Percentiles rank a stretch among this genome's conserved stretches.
phyloP scores from a whole-genome alignment of 2,329 filamentous ascomycete genomes.

The Exophiala calicioides region DNA sequence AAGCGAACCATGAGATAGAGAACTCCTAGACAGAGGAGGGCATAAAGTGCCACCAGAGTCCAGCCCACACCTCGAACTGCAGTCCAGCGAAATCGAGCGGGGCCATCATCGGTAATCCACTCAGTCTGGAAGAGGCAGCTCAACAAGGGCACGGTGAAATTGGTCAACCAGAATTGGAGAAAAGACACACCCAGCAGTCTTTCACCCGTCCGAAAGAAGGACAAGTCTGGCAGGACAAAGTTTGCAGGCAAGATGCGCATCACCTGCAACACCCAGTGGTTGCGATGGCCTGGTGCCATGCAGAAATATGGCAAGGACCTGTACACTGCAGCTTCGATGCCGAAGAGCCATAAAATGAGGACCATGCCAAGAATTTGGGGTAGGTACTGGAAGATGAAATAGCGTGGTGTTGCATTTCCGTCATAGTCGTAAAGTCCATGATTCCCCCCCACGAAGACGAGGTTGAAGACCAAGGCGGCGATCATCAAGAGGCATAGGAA shows the following conservation, averaged over 20 bases:
- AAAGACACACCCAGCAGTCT: constrained; percentile 67
- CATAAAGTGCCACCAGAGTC: constrained; percentile 73
- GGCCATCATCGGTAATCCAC: constrained; percentile 59
- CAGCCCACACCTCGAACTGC: constrained; percentile 76
- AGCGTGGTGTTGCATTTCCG: constrained; percentile 69
- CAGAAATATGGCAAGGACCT: constrained; percentile 75
- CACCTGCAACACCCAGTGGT: constrained; percentile 64
- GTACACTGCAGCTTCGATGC: constrained; percentile 71
- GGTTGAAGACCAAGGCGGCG: constrained; percentile 69
- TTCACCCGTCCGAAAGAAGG: constrained; percentile 69
- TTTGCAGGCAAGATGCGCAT: constrained; percentile 61
- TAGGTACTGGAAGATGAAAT: constrained; percentile 84
- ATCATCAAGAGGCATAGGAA: constrained; percentile 69
- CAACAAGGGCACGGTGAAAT: constrained; percentile 79
- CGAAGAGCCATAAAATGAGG: constrained; percentile 75
- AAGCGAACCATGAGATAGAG: constrained; percentile 66
- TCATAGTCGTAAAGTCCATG: constrained; percentile 69
- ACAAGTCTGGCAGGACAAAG: constrained; percentile 67
- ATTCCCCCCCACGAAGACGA: constrained; percentile 64
- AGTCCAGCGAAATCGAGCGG: constrained; percentile 73
- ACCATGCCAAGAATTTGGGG: constrained; percentile 74
- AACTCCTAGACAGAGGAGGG: constrained; percentile 62
- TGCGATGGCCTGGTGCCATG: constrained; percentile 53
- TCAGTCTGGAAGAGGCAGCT: constrained; percentile 72
- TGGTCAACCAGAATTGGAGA: constrained; percentile 72